A percentile compares a stretch with the other conserved stretches of the same genome.
Conservation (phyloP, 75 land plant species). For the Cunninghamia lanceolata region DNA sequence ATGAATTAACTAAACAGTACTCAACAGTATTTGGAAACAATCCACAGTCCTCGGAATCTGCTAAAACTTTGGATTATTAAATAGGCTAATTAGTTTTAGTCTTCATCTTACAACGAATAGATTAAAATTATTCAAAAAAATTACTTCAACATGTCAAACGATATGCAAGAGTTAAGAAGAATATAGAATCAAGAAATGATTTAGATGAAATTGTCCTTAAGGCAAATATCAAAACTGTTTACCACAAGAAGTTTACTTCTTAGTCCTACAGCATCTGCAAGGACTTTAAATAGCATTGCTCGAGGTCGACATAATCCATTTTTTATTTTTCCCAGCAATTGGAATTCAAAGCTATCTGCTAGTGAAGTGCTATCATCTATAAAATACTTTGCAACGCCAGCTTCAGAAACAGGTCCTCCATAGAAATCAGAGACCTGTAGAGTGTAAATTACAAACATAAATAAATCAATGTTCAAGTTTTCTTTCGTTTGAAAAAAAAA, state of each 20-base stretch:
- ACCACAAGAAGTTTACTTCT: conserved; percentile 89
- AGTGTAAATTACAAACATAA: neutral
- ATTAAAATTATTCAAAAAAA: too few species aligned
- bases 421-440: conserved; percentile 82
- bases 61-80: neutral
- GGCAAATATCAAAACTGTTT: conserved; percentile 12
- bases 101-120: neutral
- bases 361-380: conserved; percentile 41
- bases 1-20: neutral
- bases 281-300: conserved; percentile 88
- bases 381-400: conserved; percentile 61
- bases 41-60: neutral
- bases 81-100: neutral
- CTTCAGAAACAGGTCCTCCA: conserved; percentile 70
- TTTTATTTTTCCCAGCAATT: conserved; percentile 77
- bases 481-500: neutral
- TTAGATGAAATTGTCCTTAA: neutral
- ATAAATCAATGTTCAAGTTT: neutral
- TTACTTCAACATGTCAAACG: neutral
- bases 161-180: neutral
- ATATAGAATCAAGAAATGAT: neutral
- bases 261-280: conserved; percentile 92
- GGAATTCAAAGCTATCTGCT: conserved; percentile 48
- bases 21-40: neutral
- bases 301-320: conserved; percentile 88